Conservation (phyloP, 352 stramenopile genomes). For the Globisporangium mamillatum region DNA sequence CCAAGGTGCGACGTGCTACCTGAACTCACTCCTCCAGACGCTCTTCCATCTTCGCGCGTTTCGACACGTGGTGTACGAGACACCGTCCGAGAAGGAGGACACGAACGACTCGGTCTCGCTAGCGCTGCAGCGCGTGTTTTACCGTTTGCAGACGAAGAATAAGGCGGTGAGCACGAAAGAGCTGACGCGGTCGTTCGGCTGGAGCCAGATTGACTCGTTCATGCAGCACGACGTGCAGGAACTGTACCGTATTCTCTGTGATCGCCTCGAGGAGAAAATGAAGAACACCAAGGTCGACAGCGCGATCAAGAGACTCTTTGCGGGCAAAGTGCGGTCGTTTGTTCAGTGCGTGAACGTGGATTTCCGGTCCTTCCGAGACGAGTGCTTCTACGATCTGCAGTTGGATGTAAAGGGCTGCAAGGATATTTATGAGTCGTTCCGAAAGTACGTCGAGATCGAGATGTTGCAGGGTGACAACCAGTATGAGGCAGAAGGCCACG, state of each 20-base stretch:
- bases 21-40: conserved; percentile 93
- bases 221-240: conserved; percentile 94
- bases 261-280: conserved; percentile 92
- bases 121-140: conserved; percentile 84
- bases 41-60: conserved; percentile 89
- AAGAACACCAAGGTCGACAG: conserved; percentile 83
- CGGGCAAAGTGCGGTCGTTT: conserved; percentile 87
- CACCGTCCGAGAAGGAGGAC: conserved; percentile 71
- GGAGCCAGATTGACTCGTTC: conserved; percentile 89
- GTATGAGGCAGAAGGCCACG: conserved; percentile 87
- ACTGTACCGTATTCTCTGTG: conserved; percentile 89
- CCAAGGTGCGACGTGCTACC: conserved; percentile 91
- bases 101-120: conserved; percentile 83
- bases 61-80: conserved; percentile 81
- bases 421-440: conserved; percentile 88
- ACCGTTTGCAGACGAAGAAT: conserved; percentile 62
- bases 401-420: conserved; percentile 91
- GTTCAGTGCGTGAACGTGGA: conserved; percentile 91
- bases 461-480: conserved; percentile 93
- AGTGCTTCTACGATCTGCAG: conserved; percentile 92
- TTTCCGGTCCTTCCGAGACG: conserved; percentile 84
- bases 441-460: conserved; percentile 91
- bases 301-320: conserved; percentile 86
- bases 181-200: conserved; percentile 91
- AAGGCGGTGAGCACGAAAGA: conserved; percentile 91